These are phyloP conservation scores for Diaporthe destruens DNA, from an alignment of 2,329 filamentous ascomycete species.

Conservation along the genomic window DNA sequence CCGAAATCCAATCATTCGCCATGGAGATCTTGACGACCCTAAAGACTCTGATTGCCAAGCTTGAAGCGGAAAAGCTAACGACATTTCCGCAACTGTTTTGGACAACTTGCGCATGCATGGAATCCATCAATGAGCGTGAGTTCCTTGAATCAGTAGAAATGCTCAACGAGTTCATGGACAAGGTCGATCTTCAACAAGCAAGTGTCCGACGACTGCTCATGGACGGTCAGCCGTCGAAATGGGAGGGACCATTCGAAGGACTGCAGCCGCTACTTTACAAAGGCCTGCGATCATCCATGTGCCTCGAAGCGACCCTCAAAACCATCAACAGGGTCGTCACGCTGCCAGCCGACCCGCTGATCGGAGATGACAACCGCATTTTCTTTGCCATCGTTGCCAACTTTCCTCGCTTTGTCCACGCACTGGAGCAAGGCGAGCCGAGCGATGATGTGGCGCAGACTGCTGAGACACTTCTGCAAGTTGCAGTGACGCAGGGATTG, in stretches of 20 bases:
- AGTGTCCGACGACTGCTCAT: conserved; percentile 77
- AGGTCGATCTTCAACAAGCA: conserved; percentile 82
- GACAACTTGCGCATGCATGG: conserved; percentile 95
- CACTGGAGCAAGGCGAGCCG: conserved; percentile 75
- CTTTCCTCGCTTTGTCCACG: conserved; percentile 84
- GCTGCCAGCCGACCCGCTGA: conserved; percentile 82
- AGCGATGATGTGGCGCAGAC: conserved; percentile 70
- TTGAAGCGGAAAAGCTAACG: conserved; percentile 82
- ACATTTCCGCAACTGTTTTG: conserved; percentile 97
- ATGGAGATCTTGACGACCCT: conserved; percentile 97
- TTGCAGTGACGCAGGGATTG: conserved; percentile 80
- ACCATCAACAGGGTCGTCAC: conserved; percentile 83
- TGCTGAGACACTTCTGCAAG: conserved; percentile 76
- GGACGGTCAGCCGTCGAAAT: conserved; percentile 84
- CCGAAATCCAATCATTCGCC: conserved; percentile 95
- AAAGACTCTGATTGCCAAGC: conserved; percentile 88
- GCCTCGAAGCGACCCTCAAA: conserved; percentile 81
- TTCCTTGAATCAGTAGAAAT: conserved; percentile 93
- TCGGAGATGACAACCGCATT: conserved; percentile 85
- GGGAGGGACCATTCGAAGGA: conserved; percentile 91
- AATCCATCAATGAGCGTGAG: conserved; percentile 96
- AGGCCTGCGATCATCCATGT: conserved; percentile 87
- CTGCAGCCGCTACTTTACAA: conserved; percentile 90
- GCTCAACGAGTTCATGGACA: conserved; percentile 87
- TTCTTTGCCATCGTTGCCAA: conserved; percentile 94